These are phyloP conservation scores for Ottelia alismoides DNA, from an alignment of 106 monocot genomes.

Conservation along the genomic window DNA sequence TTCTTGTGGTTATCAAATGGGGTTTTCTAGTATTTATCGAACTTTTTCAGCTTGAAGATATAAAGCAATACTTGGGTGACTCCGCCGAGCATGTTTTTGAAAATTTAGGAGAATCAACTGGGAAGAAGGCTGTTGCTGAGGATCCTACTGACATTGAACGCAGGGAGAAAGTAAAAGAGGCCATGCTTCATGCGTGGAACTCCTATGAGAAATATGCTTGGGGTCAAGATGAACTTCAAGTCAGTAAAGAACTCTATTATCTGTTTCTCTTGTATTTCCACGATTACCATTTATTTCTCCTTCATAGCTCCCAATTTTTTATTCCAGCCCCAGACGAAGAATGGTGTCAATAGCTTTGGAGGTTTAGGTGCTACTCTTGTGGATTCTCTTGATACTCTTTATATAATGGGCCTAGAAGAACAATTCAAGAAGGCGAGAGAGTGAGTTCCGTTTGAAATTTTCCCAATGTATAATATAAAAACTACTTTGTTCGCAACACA, in stretches of 20 bases:
- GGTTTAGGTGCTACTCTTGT: constrained; percentile 91
- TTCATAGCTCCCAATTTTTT: constrained; percentile 2
- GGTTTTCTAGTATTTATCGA: constrained; percentile 4
- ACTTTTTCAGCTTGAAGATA: constrained; percentile 32
- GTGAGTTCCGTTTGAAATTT: too few relatives aligned
- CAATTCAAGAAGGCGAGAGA: constrained; percentile 86
- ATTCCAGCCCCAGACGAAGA: constrained; percentile 79
- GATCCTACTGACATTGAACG: constrained; percentile 57
- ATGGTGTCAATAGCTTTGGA: constrained; percentile 88
- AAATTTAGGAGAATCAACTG: constrained; percentile 2
- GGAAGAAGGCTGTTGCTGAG: constrained; percentile 17
- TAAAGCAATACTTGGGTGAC: constrained; percentile 14
- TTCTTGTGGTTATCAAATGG: not conserved
- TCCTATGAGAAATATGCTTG: constrained; percentile 90
- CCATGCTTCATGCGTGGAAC: constrained; percentile 97
- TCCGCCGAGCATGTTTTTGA: constrained; percentile 4
- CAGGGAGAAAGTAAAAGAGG: constrained; percentile 87
- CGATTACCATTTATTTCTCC: too few relatives aligned
- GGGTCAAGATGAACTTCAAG: constrained; percentile 92
- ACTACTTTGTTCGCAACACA: too few relatives aligned
- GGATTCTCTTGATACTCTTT: constrained; percentile 88
- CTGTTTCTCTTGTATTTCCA: too few relatives aligned
- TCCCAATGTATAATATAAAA: too few relatives aligned
- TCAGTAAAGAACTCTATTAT: constrained; percentile 19
- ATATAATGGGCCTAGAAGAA: constrained; percentile 88